Conservation (phyloP, 208 protist species). For the Blastocrithidia nonstop region DNA sequence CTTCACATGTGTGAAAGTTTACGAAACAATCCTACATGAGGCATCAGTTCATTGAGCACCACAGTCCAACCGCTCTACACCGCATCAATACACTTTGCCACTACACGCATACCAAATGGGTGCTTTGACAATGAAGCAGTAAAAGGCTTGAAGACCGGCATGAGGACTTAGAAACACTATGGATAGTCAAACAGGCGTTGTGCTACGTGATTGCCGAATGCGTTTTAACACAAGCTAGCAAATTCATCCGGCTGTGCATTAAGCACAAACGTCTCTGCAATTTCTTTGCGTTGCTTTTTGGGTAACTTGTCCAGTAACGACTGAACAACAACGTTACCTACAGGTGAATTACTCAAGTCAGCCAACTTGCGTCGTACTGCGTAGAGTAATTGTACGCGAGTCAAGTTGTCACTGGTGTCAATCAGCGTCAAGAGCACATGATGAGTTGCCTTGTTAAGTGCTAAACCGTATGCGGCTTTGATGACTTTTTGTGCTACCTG, state of each 20-base stretch:
- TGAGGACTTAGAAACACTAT: slow-evolving; percentile 43
- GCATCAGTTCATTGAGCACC: slow-evolving; percentile 20
- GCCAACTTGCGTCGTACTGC: slow-evolving; percentile 59
- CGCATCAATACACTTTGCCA: slow-evolving; percentile 41
- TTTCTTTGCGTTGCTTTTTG: slow-evolving; percentile 50
- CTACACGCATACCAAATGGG: slow-evolving; percentile 58
- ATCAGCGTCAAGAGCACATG: slow-evolving; percentile 63
- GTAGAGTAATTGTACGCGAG: slow-evolving; percentile 69
- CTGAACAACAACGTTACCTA: slow-evolving; percentile 73
- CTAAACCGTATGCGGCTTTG: slow-evolving; percentile 44
- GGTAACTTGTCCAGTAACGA: slow-evolving; percentile 66
- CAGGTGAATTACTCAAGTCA: slow-evolving; percentile 44
- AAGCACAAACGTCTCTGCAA: slow-evolving; percentile 68
- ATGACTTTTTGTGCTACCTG: slow-evolving; percentile 75
- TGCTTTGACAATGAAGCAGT: slow-evolving; percentile 22
- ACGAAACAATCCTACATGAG: slow-evolving; percentile 3
- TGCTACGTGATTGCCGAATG: slow-evolving; percentile 76
- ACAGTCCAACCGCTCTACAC: slow-evolving; percentile 17
- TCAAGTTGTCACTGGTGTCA: slow-evolving; percentile 57
- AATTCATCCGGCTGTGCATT: slow-evolving; percentile 74
- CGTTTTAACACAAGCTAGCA: slow-evolving; percentile 45
- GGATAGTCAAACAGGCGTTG: slow-evolving; percentile 71
- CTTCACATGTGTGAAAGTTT: neutral
- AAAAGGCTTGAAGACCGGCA: slow-evolving; percentile 21
- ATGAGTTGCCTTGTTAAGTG: slow-evolving; percentile 60